A percentile compares a stretch with the other conserved stretches of the same genome.
Conservation (phyloP, 2,329 filamentous ascomycete species). For the Diaporthe caulivora region DNA sequence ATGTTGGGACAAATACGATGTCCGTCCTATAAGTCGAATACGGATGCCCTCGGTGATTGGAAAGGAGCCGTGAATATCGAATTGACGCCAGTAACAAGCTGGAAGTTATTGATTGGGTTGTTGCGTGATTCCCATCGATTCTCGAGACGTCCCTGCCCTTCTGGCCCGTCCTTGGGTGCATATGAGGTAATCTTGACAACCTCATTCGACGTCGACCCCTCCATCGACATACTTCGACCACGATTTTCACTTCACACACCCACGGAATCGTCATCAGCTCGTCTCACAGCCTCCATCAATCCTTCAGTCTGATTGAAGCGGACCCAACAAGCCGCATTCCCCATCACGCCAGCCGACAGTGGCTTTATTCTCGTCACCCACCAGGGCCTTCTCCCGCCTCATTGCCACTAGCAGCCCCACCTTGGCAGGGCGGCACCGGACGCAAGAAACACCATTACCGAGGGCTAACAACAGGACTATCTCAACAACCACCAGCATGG, state of each 20-base stretch:
- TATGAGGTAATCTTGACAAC: background rate
- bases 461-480: background rate
- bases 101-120: too few species aligned
- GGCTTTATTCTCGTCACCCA: background rate
- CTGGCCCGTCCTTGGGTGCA: too few species aligned
- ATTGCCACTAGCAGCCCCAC: background rate
- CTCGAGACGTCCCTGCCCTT: too few species aligned
- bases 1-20: too few species aligned
- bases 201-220: background rate
- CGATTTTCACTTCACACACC: background rate
- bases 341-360: background rate
- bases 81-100: too few species aligned
- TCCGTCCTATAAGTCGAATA: too few species aligned
- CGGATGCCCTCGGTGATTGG: too few species aligned
- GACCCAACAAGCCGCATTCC: background rate
- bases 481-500: conserved; percentile 70
- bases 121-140: too few species aligned
- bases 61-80: too few species aligned
- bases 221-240: background rate
- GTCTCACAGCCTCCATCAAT: background rate
- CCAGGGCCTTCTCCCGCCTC: background rate
- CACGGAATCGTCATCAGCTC: background rate
- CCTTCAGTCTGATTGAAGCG: background rate
- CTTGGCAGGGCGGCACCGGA: background rate
- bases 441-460: background rate